A percentile compares a stretch with the other conserved stretches of the same genome.
phyloP scores from a whole-genome alignment of 257 asterid species.

The Ilex asprella region DNA sequence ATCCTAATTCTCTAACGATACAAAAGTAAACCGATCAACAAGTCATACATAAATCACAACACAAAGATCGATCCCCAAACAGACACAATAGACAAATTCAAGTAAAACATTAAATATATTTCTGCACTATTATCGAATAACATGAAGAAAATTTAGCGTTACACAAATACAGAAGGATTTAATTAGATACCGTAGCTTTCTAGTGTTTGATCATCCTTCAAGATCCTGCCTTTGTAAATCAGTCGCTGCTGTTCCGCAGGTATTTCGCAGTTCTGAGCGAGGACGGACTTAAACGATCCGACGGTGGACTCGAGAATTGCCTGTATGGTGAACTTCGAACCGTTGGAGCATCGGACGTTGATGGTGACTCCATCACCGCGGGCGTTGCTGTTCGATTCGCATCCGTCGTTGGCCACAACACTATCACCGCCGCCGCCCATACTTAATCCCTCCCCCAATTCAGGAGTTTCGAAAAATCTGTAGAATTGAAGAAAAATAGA shows the following conservation, averaged over 20 bases:
- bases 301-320: conserved; percentile 38
- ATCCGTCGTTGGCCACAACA: conserved; percentile 20
- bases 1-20: too few species aligned
- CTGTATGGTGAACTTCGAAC: conserved; percentile 38
- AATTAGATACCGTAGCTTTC: conserved; percentile 37
- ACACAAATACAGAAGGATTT: not conserved
- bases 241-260: conserved; percentile 48
- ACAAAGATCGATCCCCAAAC: not conserved
- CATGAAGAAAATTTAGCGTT: not conserved
- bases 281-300: conserved; percentile 36
- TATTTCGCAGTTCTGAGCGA: conserved; percentile 38
- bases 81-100: not conserved
- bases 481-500: not conserved
- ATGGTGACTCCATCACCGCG: conserved; percentile 29
- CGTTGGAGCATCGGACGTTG: conserved; percentile 43
- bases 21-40: not conserved
- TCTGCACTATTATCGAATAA: not conserved
- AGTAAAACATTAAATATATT: too few species aligned
- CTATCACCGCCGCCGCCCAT: conserved; percentile 47
- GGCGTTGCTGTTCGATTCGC: conserved; percentile 10
- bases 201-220: conserved; percentile 61
- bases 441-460: conserved; percentile 2
- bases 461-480: conserved; percentile 5
- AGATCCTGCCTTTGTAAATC: conserved; percentile 59
- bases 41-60: not conserved